Conservation (phyloP, 495 filamentous ascomycete genomes). For the Xylaria grammica region DNA sequence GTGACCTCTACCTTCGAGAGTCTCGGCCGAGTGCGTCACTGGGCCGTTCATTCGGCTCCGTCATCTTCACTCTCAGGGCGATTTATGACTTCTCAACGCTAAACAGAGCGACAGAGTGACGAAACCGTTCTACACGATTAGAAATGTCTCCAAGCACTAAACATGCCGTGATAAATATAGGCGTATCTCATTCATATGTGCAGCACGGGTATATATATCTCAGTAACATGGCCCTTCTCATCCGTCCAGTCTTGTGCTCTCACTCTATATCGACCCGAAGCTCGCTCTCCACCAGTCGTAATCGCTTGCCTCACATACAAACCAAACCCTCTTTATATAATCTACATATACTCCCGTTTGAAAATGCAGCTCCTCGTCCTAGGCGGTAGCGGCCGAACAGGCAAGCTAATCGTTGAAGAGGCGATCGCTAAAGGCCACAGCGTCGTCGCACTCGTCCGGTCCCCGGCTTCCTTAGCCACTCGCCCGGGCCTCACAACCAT, state of each 20-base stretch:
- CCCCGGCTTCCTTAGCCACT: slow-evolving; percentile 35
- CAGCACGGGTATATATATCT: not conserved
- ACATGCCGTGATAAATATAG: not conserved
- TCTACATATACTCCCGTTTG: not conserved
- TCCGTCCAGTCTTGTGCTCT: not conserved
- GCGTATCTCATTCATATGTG: not conserved
- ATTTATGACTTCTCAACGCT: not conserved
- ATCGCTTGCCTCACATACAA: not conserved
- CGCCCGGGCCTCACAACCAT: slow-evolving; percentile 38
- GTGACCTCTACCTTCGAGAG: too few relatives aligned
- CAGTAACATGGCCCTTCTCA: not conserved
- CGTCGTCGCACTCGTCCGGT: slow-evolving; percentile 50
- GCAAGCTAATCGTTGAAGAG: slow-evolving; percentile 46
- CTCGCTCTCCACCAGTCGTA: not conserved
- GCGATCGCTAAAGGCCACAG: slow-evolving; percentile 46
- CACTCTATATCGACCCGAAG: not conserved
- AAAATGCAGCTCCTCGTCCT: slow-evolving; percentile 51
- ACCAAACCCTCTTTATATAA: not conserved
- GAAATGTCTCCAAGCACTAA: not conserved
- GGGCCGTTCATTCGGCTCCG: slow-evolving; percentile 6
- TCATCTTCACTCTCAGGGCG: not conserved
- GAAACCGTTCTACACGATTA: not conserved
- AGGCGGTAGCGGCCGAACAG: slow-evolving; percentile 52
- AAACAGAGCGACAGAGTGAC: not conserved
- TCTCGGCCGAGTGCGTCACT: slow-evolving; percentile 8